These are phyloP conservation scores for Porpolomopsis calyptriformis DNA, from an alignment of 768 basidiomycete species.

Conservation along the genomic window DNA sequence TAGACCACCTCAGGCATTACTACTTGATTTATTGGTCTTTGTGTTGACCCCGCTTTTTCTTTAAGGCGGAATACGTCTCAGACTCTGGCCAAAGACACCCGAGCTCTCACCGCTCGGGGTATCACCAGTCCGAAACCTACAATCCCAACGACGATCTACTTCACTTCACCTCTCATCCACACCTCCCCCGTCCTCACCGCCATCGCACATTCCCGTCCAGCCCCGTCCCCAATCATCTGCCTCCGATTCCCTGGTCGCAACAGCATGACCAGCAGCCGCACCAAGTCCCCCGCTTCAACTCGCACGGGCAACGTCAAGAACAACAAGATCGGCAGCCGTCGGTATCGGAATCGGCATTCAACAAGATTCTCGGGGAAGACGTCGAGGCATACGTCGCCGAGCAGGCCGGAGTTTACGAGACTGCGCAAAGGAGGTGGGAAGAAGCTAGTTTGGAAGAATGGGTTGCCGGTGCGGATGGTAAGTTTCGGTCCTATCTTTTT, in stretches of 20 bases:
- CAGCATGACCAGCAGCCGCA: background rate
- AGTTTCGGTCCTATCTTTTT: slow-evolving; percentile 1
- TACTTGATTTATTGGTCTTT: background rate
- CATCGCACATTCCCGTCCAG: no score
- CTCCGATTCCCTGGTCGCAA: background rate
- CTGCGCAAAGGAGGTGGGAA: slow-evolving; percentile 35
- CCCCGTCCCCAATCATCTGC: no score
- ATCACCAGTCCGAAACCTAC: no score
- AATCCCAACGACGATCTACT: no score
- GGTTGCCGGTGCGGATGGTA: slow-evolving; percentile 44
- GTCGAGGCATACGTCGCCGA: slow-evolving; percentile 32
- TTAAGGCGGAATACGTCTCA: no score
- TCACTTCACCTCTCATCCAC: no score
- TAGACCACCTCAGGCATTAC: background rate
- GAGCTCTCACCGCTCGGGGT: no score
- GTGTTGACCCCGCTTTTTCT: no score
- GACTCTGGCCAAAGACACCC: no score
- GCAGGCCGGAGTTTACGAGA: slow-evolving; percentile 35
- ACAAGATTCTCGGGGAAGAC: slow-evolving; percentile 33
- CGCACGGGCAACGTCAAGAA: background rate
- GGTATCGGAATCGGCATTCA: slow-evolving; percentile 17
- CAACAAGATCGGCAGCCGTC: slow-evolving; percentile 2
- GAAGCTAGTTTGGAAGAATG: slow-evolving; percentile 43
- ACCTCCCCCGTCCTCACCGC: no score
- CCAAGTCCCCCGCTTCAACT: background rate